phyloP scores from a whole-genome alignment of 495 filamentous ascomycete species.

The Chaetomidium leptoderma region DNA sequence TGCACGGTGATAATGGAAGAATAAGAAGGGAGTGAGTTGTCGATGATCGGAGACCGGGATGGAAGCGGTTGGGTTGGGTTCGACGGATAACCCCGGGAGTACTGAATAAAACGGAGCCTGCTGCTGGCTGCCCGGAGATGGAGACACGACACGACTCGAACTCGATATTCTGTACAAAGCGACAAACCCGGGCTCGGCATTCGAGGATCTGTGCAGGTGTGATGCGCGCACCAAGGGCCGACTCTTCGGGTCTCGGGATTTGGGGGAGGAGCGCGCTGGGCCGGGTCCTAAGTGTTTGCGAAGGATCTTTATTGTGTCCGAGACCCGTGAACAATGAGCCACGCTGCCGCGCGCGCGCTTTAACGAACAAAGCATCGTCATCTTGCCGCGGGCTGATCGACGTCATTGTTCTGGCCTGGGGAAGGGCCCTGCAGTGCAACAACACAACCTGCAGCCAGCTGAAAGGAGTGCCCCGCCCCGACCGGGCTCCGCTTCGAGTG shows the following conservation, averaged over 20 bases:
- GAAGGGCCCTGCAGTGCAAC: conserved; percentile 17
- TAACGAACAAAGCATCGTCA: background rate
- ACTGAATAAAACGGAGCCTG: background rate
- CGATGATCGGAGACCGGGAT: background rate
- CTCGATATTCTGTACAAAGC: background rate
- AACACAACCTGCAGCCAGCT: conserved; percentile 15
- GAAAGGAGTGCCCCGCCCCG: background rate
- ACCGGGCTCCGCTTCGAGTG: background rate
- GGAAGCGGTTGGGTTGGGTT: background rate
- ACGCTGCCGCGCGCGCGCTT: background rate
- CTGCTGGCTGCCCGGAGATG: background rate
- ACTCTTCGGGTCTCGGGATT: conserved; percentile 4
- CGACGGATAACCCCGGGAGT: background rate
- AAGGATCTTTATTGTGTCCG: background rate
- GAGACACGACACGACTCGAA: background rate
- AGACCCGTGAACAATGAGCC: conserved; percentile 8
- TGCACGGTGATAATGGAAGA: background rate
- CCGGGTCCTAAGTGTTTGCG: background rate
- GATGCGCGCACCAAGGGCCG: conserved; percentile 14
- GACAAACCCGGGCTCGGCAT: background rate
- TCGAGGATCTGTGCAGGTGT: conserved; percentile 6
- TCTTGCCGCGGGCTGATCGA: conserved; percentile 7
- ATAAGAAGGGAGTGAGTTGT: background rate
- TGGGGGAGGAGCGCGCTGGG: background rate
- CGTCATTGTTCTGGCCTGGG: conserved; percentile 15